Conservation (phyloP, 768 basidiomycete genomes). For the Leccinum pellstonianum region DNA sequence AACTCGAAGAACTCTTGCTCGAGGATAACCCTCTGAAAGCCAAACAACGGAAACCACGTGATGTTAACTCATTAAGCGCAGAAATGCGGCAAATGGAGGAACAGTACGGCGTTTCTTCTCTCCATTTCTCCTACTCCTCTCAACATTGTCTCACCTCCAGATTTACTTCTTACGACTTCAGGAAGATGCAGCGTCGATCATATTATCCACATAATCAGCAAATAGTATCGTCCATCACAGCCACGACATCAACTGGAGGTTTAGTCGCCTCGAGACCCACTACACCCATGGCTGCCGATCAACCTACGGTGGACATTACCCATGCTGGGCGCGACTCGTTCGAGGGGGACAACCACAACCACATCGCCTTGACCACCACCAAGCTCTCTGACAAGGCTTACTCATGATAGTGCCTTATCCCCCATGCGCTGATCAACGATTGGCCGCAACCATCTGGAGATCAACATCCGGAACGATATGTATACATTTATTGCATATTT, state of each 20-base stretch:
- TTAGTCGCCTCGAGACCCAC: slow-evolving; percentile 69
- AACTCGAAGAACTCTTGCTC: slow-evolving; percentile 90
- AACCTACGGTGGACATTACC: slow-evolving; percentile 43
- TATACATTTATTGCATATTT: slow-evolving; percentile 28
- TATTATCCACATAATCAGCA: slow-evolving; percentile 87
- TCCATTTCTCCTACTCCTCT: not conserved
- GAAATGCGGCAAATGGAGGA: slow-evolving; percentile 99
- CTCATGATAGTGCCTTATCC: slow-evolving; percentile 34
- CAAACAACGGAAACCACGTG: slow-evolving; percentile 87
- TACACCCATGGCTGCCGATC: slow-evolving; percentile 54
- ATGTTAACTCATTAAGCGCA: slow-evolving; percentile 71
- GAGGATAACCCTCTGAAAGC: slow-evolving; percentile 98
- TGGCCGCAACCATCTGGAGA: not conserved
- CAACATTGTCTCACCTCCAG: slow-evolving; percentile 37
- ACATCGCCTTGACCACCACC: slow-evolving; percentile 40
- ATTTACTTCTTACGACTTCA: slow-evolving; percentile 91
- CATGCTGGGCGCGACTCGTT: slow-evolving; percentile 45
- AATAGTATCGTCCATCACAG: slow-evolving; percentile 59
- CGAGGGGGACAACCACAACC: slow-evolving; percentile 38
- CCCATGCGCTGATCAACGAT: slow-evolving; percentile 1
- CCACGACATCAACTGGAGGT: slow-evolving; percentile 72
- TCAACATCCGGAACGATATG: slow-evolving; percentile 15
- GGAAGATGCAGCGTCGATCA: slow-evolving; percentile 85
- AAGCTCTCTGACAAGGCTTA: slow-evolving; percentile 50
- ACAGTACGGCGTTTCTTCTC: slow-evolving; percentile 56